Evolutionary conservation across 2,329 filamentous ascomycete species (phyloP).

Genomic region (Diaporthe caulivora): DNA sequence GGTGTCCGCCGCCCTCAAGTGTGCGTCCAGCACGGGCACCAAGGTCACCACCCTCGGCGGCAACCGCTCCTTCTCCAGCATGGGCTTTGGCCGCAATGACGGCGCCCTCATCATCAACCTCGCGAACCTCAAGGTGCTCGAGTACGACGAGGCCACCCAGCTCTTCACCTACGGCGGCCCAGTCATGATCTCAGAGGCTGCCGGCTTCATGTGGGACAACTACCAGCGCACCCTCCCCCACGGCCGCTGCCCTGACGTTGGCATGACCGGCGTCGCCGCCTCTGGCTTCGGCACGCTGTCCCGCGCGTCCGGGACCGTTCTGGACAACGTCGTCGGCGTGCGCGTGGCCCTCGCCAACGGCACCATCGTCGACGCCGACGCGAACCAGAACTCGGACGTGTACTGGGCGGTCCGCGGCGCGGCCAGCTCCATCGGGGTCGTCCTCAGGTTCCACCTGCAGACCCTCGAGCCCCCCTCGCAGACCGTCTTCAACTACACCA

Average conservation of each 20-base stretch:
- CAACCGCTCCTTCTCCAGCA: slow-evolving; percentile 34
- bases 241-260: slow-evolving; percentile 28
- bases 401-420: slow-evolving; percentile 27
- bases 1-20: slow-evolving; percentile 11
- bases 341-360: slow-evolving; percentile 26
- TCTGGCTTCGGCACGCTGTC: slow-evolving; percentile 30
- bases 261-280: slow-evolving; percentile 28
- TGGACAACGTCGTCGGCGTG: slow-evolving; percentile 32
- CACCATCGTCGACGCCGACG: slow-evolving; percentile 20
- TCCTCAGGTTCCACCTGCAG: slow-evolving; percentile 12
- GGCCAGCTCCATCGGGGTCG: slow-evolving; percentile 31
- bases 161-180: slow-evolving; percentile 30
- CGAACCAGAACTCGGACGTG: slow-evolving; percentile 20
- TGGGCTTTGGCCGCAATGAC: slow-evolving; percentile 33
- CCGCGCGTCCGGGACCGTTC: slow-evolving; percentile 14
- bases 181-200: slow-evolving; percentile 30
- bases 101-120: slow-evolving; percentile 31
- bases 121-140: slow-evolving; percentile 21
- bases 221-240: slow-evolving; percentile 27
- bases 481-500: slow-evolving; percentile 30
- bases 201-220: slow-evolving; percentile 15
- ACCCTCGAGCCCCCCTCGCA: slow-evolving; percentile 15
- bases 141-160: slow-evolving; percentile 19
- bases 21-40: slow-evolving; percentile 8
- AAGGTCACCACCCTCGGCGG: slow-evolving; percentile 34